Evolutionary conservation across 345 rosid species (phyloP).

Genomic region (Euclidium syriacum): DNA sequence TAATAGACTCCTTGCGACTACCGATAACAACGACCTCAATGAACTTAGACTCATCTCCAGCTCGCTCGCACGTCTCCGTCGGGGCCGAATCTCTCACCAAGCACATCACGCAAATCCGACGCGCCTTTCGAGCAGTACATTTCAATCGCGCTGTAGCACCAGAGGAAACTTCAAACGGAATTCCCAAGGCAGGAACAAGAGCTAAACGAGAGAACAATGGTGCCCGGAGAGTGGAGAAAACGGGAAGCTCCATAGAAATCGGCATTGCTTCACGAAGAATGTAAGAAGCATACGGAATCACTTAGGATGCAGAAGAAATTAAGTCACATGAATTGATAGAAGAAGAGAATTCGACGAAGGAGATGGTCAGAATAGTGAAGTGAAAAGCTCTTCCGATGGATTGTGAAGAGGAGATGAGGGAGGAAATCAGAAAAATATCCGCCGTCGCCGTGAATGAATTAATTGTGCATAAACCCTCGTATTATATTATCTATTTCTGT

Average conservation of each 20-base stretch:
- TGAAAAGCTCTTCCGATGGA: not conserved
- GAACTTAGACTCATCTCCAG: constrained; percentile 19
- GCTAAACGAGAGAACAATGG: constrained; percentile 21
- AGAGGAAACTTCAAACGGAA: constrained; percentile 4
- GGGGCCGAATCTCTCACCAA: constrained; percentile 22
- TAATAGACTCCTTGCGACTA: constrained; percentile 67
- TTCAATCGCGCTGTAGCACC: not conserved
- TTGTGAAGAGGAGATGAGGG: not conserved
- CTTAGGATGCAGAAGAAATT: not conserved
- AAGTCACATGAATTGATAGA: not conserved
- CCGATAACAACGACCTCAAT: constrained; percentile 77
- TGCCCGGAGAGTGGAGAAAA: constrained; percentile 27
- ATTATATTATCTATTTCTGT: not conserved
- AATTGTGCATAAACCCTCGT: not conserved
- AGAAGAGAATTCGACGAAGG: not conserved
- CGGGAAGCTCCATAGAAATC: constrained; percentile 32
- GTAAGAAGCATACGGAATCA: not conserved
- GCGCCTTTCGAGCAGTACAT: constrained; percentile 14
- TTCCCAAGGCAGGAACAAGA: constrained; percentile 7
- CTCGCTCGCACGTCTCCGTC: constrained; percentile 5
- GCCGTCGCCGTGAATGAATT: not conserved
- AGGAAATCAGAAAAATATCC: constrained; percentile 19
- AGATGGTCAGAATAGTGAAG: constrained; percentile 14
- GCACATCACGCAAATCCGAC: constrained; percentile 32
- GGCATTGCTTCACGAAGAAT: constrained; percentile 11